Conservation (phyloP, 129 eudicot genomes). For the Heracleum sosnowskyi region DNA sequence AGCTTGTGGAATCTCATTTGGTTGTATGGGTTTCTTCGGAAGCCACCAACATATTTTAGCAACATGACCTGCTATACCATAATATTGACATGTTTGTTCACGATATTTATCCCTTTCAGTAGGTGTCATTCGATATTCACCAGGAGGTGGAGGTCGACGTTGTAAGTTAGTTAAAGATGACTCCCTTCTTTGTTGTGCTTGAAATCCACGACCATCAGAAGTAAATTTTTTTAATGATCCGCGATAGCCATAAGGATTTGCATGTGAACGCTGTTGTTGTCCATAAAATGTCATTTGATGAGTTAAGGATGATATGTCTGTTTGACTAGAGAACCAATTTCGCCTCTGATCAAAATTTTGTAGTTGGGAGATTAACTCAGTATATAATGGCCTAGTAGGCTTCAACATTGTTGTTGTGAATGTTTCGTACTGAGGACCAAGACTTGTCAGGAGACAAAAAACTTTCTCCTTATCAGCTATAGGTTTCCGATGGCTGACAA, state of each 20-base stretch:
- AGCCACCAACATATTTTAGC: neutral
- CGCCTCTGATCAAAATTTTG: neutral
- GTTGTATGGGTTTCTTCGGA: neutral
- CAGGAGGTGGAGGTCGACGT: too few species aligned
- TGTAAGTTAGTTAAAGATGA: neutral
- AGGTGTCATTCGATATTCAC: neutral
- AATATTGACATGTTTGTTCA: neutral
- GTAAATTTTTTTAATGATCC: neutral
- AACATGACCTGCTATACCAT: neutral
- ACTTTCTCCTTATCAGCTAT: neutral
- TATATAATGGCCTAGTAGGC: neutral
- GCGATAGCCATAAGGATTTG: too few species aligned
- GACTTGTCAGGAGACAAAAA: neutral
- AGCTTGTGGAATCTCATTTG: neutral
- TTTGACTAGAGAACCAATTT: neutral
- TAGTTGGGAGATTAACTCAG: neutral
- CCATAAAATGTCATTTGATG: neutral
- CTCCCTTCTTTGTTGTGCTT: neutral
- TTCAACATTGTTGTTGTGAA: conserved; percentile 10
- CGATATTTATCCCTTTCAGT: neutral
- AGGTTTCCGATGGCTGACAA: neutral
- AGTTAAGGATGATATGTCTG: neutral
- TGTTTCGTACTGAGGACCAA: neutral
- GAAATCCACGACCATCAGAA: neutral
- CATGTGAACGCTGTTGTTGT: neutral